Evolutionary conservation across 1,284 basidiomycete species (phyloP).

Genomic region (Lignosus rhinocerotis): DNA sequence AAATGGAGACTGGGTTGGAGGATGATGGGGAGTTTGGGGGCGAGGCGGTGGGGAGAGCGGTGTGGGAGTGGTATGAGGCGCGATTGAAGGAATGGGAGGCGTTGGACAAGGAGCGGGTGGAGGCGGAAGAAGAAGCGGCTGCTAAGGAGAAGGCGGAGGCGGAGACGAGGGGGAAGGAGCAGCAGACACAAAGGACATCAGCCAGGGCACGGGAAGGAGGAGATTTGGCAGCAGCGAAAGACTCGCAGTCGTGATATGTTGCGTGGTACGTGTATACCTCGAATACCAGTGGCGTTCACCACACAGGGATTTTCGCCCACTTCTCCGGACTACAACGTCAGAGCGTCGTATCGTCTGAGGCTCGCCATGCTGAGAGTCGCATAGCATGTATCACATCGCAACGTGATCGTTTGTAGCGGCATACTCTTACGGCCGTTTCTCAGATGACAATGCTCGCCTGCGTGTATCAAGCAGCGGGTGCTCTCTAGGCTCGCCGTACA

Average conservation of each 20-base stretch:
- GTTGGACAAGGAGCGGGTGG: slow-evolving; percentile 18
- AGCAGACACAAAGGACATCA: background rate
- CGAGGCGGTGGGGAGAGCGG: slow-evolving; percentile 59
- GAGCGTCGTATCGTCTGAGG: too few relatives aligned
- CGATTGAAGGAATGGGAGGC: slow-evolving; percentile 64
- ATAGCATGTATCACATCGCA: too few relatives aligned
- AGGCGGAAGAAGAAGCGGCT: slow-evolving; percentile 17
- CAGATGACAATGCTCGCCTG: too few relatives aligned
- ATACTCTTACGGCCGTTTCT: too few relatives aligned
- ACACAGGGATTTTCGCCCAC: too few relatives aligned
- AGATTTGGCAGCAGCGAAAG: background rate
- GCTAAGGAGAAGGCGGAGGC: slow-evolving; percentile 10
- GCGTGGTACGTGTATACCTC: slow-evolving; percentile 12
- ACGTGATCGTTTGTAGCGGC: too few relatives aligned
- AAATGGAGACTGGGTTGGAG: slow-evolving; percentile 32
- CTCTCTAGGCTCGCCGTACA: too few relatives aligned
- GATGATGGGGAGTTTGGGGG: slow-evolving; percentile 72
- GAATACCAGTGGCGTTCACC: background rate
- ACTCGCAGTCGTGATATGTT: background rate
- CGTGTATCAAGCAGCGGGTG: too few relatives aligned
- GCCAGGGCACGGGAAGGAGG: background rate
- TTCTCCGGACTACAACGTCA: too few relatives aligned
- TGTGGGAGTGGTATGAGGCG: slow-evolving; percentile 75
- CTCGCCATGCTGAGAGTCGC: too few relatives aligned
- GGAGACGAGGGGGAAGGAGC: background rate